Evolutionary conservation across 1,284 basidiomycete genomes (phyloP).

Genomic region (Xerocomus amazonicus): DNA sequence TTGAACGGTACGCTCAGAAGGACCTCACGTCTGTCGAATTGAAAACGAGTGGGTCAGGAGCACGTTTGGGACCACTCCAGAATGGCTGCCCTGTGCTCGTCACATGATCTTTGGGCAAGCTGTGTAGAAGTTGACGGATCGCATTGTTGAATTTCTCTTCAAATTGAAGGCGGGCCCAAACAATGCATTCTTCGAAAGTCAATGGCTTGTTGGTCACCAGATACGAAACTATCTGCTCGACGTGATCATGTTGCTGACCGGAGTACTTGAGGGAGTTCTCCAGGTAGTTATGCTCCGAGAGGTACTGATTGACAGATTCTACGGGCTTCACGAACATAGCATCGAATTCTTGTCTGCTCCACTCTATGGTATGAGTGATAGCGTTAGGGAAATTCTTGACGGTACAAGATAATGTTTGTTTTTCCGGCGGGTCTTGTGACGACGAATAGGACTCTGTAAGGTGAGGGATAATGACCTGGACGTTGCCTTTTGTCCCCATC

Average conservation of each 20-base stretch:
- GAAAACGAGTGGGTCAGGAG: constrained; percentile 91
- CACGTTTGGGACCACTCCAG: constrained; percentile 98
- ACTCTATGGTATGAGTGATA: constrained; percentile 99
- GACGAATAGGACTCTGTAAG: constrained; percentile 97
- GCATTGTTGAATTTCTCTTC: constrained; percentile 94
- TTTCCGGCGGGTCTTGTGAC: constrained; percentile 99
- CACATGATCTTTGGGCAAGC: constrained; percentile 89
- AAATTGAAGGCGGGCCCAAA: constrained; percentile 96
- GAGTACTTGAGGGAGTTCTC: constrained; percentile 89
- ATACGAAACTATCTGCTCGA: constrained; percentile 88
- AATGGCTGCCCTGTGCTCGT: constrained; percentile 92
- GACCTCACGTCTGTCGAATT: constrained; percentile 77
- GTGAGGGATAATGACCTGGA: constrained; percentile 94
- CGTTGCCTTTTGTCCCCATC: constrained; percentile 97
- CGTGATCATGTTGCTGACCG: constrained; percentile 86
- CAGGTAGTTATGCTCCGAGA: constrained; percentile 95
- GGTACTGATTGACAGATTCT: constrained; percentile 94
- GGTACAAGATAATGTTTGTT: constrained; percentile 96
- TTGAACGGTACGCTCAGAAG: not conserved
- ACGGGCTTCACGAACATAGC: constrained; percentile 92
- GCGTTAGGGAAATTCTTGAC: constrained; percentile 99
- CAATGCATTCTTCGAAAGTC: constrained; percentile 96
- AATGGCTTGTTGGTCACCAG: constrained; percentile 91
- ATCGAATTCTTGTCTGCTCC: constrained; percentile 94
- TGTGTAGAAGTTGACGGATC: constrained; percentile 91